Conservation (phyloP, 176 grass and related monocot species). For the Guadua angustifolia region DNA sequence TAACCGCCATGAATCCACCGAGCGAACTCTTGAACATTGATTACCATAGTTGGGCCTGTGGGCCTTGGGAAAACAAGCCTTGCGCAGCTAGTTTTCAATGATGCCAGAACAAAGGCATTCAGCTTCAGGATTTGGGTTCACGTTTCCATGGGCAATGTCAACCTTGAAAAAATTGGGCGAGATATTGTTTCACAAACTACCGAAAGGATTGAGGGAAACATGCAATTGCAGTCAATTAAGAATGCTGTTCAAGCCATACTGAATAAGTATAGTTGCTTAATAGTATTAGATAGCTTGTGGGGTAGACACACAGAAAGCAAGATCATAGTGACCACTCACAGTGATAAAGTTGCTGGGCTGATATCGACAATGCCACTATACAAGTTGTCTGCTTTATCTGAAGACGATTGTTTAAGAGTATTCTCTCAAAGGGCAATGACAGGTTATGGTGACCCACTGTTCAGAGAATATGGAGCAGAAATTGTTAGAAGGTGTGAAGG, state of each 20-base stretch:
- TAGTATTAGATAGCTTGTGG: constrained; percentile 54
- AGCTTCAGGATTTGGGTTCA: constrained; percentile 57
- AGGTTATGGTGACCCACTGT: constrained; percentile 36
- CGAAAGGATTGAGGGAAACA: constrained; percentile 43
- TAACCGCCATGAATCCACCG: too few relatives aligned
- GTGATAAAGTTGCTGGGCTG: constrained; percentile 49
- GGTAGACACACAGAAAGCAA: constrained; percentile 47
- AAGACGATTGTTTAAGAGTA: constrained; percentile 53
- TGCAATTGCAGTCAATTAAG: constrained; percentile 52
- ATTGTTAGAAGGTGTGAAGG: constrained; percentile 56
- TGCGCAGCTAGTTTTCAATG: constrained; percentile 53
- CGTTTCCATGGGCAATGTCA: constrained; percentile 56
- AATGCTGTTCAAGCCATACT: constrained; percentile 44
- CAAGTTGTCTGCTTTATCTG: constrained; percentile 47
- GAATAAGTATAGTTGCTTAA: constrained; percentile 42
- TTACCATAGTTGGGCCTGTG: constrained; percentile 55
- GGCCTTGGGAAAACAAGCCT: constrained; percentile 63
- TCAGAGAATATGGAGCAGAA: constrained; percentile 51
- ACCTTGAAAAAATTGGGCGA: constrained; percentile 49
- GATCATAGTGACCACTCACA: constrained; percentile 63
- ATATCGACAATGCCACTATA: constrained; percentile 42
- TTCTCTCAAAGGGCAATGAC: constrained; percentile 53
- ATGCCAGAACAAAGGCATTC: constrained; percentile 45
- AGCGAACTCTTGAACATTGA: too few relatives aligned
- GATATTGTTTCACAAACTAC: constrained; percentile 49